Evolutionary conservation across 371 early-diverging fungal genomes (phyloP), one percentile per base, ranked within the genome.

Genomic region (Mortierella sp.): DNA sequence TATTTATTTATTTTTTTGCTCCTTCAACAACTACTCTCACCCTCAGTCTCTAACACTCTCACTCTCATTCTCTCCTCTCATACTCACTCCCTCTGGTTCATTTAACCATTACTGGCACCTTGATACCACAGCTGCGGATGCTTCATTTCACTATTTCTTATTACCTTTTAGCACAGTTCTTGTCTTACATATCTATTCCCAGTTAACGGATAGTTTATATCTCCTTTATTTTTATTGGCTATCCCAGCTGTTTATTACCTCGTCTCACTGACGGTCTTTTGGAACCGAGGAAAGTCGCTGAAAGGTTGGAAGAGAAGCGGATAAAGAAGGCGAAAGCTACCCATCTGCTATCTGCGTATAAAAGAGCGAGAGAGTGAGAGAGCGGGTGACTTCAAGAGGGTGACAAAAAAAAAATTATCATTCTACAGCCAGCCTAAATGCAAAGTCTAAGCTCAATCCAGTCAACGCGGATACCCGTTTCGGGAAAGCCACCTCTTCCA

Each of bases 401-500:
- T 23, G 28, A 17, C 29, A 23, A 17, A 62, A 43, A 42, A 26
- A n/a, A 9, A 26, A 13, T 17, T 28, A n/a, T 1, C n/a, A 10
- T 22, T 22, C 4, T 6, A 61, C 61, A 61, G 9, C 28, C 45
- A 28, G 10, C 28, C 29, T 61, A 15, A 31, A 56, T 56, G 56
- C 66, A 66, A 45, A 47, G 49, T 49, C 23, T 34, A 4, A 66
- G 49, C 35, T 19, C 45, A 29, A 65, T 5, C 12, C 56, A 56
- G 56, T 56, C 65, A 1, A 19, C 29, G 49, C 26, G 35, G 22
- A 57, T 22, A 2, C 22, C 57, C 34, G 8, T 32, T 22, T 32
- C 43, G 17, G 31, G 9, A 2, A 7, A 28, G 26, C 22, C 49
- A 2, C 7, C 49, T 2, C 9, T 58, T 29, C 47, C 66, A 13